A percentile compares a stretch with the other conserved stretches of the same genome.
Conservation (phyloP, 257 asterid genomes). For the Solanum piurae region DNA sequence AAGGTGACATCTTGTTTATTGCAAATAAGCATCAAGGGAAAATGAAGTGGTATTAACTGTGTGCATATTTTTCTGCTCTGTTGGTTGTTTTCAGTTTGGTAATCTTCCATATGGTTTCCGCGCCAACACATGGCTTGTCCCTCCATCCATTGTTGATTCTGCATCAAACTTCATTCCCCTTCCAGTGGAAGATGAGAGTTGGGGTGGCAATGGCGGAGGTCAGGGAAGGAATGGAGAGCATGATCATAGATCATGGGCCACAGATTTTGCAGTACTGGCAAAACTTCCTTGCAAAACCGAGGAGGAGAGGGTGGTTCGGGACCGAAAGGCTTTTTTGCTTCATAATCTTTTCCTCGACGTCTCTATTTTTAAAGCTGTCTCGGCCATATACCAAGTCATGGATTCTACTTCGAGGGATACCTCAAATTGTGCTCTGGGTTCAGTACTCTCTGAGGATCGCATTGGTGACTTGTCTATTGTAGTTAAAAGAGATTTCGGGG, state of each 20-base stretch:
- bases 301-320: conserved; percentile 90
- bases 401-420: conserved; percentile 27
- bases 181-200: conserved; percentile 73
- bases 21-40: conserved; percentile 15
- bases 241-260: conserved; percentile 91
- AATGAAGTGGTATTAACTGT: conserved; percentile 10
- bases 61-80: neutral
- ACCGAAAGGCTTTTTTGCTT: conserved; percentile 93
- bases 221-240: conserved; percentile 67
- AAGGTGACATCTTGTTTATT: conserved; percentile 48
- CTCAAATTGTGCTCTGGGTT: conserved; percentile 30
- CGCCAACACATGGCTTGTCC: conserved; percentile 93
- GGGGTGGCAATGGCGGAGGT: conserved; percentile 99
- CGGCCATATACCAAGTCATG: conserved; percentile 62
- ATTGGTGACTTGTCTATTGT: conserved; percentile 67
- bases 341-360: conserved; percentile 91
- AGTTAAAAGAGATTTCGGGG: conserved; percentile 53
- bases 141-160: conserved; percentile 56
- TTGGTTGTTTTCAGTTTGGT: conserved; percentile 65
- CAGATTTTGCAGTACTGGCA: conserved; percentile 73
- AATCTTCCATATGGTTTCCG: conserved; percentile 98
- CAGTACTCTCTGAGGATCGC: conserved; percentile 50
- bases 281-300: conserved; percentile 85
- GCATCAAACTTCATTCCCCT: conserved; percentile 43
- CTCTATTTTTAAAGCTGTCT: conserved; percentile 72